Evolutionary conservation across 1,139 yeast genomes (phyloP).

Genomic region (Pichia sp.): DNA sequence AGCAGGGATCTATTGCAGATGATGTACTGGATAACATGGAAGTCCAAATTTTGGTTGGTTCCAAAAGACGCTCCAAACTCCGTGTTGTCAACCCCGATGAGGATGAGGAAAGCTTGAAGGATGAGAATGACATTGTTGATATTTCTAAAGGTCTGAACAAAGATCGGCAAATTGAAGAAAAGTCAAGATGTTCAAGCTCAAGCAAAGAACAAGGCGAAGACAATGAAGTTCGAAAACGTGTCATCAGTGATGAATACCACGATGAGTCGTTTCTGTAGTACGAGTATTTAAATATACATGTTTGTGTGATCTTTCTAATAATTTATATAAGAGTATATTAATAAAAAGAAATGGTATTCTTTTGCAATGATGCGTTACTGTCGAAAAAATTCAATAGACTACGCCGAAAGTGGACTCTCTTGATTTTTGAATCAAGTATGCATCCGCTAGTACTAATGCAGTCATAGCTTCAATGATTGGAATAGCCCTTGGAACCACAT

Average conservation of each 20-base stretch:
- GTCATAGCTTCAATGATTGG: conserved; percentile 99
- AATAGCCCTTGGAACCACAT: conserved; percentile 96
- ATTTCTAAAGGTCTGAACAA: not conserved
- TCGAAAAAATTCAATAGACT: conserved; percentile 21
- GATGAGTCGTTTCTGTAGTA: not conserved
- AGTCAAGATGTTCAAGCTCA: conserved; percentile 16
- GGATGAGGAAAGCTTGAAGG: not conserved
- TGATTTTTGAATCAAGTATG: conserved; percentile 77
- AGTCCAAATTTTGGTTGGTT: conserved; percentile 70
- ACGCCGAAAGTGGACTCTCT: conserved; percentile 52
- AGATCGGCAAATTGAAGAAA: not conserved
- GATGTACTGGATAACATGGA: conserved; percentile 46
- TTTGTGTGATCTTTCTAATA: not conserved
- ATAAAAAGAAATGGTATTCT: not conserved
- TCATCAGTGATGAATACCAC: conserved; percentile 13
- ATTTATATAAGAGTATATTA: not conserved
- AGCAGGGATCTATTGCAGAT: conserved; percentile 24
- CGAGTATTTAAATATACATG: not conserved
- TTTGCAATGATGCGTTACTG: too few relatives aligned
- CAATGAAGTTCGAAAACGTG: conserved; percentile 11
- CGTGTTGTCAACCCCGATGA: conserved; percentile 58
- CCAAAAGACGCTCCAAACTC: conserved; percentile 60
- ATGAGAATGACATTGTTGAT: conserved; percentile 4
- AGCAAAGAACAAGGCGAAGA: conserved; percentile 12
- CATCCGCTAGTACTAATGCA: conserved; percentile 86